Evolutionary conservation across 495 filamentous ascomycete species (phyloP).

Genomic region (Talaromyces trachyspermus): DNA sequence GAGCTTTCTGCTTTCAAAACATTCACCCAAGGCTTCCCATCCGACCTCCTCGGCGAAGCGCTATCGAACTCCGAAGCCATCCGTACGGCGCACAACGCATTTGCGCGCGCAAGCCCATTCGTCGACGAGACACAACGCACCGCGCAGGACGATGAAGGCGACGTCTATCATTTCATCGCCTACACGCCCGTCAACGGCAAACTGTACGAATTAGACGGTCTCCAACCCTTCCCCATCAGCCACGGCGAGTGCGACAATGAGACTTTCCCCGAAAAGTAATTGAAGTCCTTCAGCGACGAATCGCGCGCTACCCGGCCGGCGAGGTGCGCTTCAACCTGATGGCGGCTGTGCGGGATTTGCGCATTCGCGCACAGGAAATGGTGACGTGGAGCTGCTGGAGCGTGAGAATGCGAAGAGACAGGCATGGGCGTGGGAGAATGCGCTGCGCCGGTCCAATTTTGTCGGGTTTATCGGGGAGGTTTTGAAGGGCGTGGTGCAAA

Average conservation of each 20-base stretch:
- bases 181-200: constrained; percentile 74
- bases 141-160: constrained; percentile 49
- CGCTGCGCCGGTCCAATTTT: constrained; percentile 87
- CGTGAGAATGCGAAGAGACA: constrained; percentile 77
- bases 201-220: constrained; percentile 91
- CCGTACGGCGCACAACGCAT: constrained; percentile 87
- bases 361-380: constrained; percentile 71
- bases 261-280: constrained; percentile 76
- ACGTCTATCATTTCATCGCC: constrained; percentile 97
- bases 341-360: constrained; percentile 79
- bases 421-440: constrained; percentile 95
- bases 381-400: constrained; percentile 69
- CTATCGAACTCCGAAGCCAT: constrained; percentile 72
- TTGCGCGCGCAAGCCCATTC: constrained; percentile 82
- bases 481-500: constrained; percentile 69
- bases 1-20: constrained; percentile 75
- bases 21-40: constrained; percentile 81
- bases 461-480: constrained; percentile 91
- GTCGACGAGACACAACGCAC: constrained; percentile 73
- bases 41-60: constrained; percentile 65
- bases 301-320: constrained; percentile 72
- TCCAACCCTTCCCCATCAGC: constrained; percentile 84
- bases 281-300: constrained; percentile 74
- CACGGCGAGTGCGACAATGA: constrained; percentile 66
- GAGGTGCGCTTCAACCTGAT: constrained; percentile 96